Conservation (phyloP, 179 eudicot species). For the Patellifolia procumbens region DNA sequence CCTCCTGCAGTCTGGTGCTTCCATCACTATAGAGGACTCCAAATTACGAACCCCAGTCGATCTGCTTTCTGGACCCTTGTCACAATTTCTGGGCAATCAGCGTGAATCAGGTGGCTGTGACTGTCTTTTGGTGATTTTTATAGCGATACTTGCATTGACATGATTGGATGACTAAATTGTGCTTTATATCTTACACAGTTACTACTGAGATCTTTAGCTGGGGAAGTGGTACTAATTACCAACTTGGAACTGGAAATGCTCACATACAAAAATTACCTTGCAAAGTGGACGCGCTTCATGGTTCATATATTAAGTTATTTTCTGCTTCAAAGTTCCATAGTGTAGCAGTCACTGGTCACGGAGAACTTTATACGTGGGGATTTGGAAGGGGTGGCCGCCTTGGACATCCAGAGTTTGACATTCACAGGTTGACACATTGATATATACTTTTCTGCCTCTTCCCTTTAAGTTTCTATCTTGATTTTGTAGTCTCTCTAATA, state of each 20-base stretch:
- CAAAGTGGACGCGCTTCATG: constrained; percentile 88
- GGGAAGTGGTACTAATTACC: constrained; percentile 99
- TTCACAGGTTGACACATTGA: constrained; percentile 67
- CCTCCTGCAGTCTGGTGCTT: constrained; percentile 85
- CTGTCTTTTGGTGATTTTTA: not conserved
- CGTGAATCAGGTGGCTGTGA: constrained; percentile 53
- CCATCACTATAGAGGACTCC: constrained; percentile 70
- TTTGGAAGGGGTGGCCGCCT: constrained; percentile 99
- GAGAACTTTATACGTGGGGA: constrained; percentile 98
- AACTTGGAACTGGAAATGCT: constrained; percentile 98
- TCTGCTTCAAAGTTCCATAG: constrained; percentile 98
- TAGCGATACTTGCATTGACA: not conserved
- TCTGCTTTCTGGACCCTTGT: constrained; percentile 90
- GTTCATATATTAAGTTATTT: constrained; percentile 63
- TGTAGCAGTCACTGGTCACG: constrained; percentile 78
- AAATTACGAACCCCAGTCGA: constrained; percentile 89
- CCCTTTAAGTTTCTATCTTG: not conserved
- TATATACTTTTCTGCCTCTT: not conserved
- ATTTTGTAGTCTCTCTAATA: not conserved
- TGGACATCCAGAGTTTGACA: constrained; percentile 98
- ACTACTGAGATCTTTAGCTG: constrained; percentile 95
- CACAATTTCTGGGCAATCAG: constrained; percentile 56
- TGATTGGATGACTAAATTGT: constrained; percentile 13
- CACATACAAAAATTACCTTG: constrained; percentile 95
- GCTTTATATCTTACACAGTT: constrained; percentile 37